Percentiles rank a stretch among this genome's conserved stretches.
Conservation (phyloP, 441 rosid genomes). For the Corymbia calophylla region DNA sequence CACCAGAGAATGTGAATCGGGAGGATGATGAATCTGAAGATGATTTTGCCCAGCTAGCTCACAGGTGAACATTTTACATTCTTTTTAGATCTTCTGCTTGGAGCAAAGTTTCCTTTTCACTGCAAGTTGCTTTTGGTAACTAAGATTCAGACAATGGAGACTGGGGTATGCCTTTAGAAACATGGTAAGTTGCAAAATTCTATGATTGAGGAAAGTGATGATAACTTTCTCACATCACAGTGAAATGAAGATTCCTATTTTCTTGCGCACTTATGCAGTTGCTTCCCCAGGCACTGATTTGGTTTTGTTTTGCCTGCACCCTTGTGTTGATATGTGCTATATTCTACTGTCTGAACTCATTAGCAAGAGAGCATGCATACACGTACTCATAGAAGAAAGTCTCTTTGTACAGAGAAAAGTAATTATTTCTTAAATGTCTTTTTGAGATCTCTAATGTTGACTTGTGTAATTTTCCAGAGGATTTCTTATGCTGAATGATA, state of each 20-base stretch:
- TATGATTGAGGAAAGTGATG: neutral
- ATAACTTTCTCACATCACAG: neutral
- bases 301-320: neutral
- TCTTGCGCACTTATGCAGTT: neutral
- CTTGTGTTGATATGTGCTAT: neutral
- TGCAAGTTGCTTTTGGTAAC: neutral
- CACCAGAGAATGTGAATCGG: neutral
- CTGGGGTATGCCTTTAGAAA: neutral
- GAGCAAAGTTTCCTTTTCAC: neutral
- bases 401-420: neutral
- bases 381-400: neutral
- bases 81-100: neutral
- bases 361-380: neutral
- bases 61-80: neutral
- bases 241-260: neutral
- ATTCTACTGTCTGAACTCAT: neutral
- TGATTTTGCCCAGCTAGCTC: neutral
- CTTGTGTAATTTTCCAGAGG: neutral
- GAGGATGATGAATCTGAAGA: neutral
- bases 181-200: neutral
- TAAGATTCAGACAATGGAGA: neutral
- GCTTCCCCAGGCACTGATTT: neutral
- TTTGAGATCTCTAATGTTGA: neutral
- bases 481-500: neutral
- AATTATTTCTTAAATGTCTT: neutral